Evolutionary conservation across 192 early-diverging fungal genomes (phyloP).

Genomic region (Dissophora globulifera): DNA sequence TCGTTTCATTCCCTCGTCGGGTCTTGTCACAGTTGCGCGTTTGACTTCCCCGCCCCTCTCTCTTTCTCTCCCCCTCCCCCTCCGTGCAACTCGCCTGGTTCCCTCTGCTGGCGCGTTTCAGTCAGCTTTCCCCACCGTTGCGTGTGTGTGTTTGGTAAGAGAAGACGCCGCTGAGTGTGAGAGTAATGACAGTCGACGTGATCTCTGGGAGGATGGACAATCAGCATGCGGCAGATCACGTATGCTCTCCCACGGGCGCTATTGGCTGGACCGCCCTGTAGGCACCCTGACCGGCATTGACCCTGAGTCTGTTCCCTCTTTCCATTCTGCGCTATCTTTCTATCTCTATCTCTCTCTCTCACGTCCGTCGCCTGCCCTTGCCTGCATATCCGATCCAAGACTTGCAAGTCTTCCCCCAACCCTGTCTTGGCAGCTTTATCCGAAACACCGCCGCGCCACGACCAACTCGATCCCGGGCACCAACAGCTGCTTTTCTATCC

Average conservation of each 20-base stretch:
- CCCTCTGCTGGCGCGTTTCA: no score
- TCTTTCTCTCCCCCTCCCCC: no score
- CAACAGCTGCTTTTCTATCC: no score
- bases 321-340: not conserved
- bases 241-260: slow-evolving; percentile 35
- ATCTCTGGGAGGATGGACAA: not conserved
- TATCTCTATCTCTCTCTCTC: slow-evolving; percentile 1
- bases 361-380: not conserved
- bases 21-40: no score
- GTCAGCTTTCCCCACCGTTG: no score
- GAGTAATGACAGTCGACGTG: no score
- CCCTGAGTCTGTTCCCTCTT: slow-evolving; percentile 2
- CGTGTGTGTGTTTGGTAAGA: not conserved
- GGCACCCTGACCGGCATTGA: not conserved
- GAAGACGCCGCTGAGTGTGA: not conserved
- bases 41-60: no score
- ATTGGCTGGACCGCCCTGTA: slow-evolving; percentile 15
- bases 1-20: no score
- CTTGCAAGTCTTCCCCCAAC: not conserved
- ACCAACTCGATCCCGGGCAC: not conserved
- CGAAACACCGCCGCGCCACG: no score
- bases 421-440: no score
- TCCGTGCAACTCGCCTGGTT: no score
- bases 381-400: not conserved
- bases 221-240: slow-evolving; percentile 1